Conservation (phyloP, 2,329 filamentous ascomycete genomes). For the Chaetomium sp. region DNA sequence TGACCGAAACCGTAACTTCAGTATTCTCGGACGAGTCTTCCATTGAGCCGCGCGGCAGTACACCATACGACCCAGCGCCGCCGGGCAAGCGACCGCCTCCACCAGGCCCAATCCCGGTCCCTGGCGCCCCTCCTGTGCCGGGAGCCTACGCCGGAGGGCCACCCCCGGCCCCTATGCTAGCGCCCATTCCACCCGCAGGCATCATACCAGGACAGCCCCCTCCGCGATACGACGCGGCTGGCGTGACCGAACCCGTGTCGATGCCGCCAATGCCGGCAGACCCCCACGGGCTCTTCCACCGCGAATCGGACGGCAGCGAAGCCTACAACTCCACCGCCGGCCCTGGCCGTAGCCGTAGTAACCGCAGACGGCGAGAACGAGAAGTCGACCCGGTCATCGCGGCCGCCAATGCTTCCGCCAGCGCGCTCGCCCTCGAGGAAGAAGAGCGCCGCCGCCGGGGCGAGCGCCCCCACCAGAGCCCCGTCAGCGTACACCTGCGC, state of each 20-base stretch:
- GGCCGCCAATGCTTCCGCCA: slow-evolving; percentile 52
- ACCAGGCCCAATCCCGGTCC: slow-evolving; percentile 6
- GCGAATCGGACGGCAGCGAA: slow-evolving; percentile 48
- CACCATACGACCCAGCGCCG: slow-evolving; percentile 39
- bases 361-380: slow-evolving; percentile 41
- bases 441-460: slow-evolving; percentile 44
- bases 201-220: slow-evolving; percentile 42
- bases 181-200: slow-evolving; percentile 28
- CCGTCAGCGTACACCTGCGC: slow-evolving; percentile 61
- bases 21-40: slow-evolving; percentile 42
- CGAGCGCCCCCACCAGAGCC: slow-evolving; percentile 40
- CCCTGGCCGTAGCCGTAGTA: slow-evolving; percentile 16
- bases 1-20: slow-evolving; percentile 31
- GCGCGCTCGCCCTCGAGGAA: slow-evolving; percentile 49
- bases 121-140: slow-evolving; percentile 17
- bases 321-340: slow-evolving; percentile 45
- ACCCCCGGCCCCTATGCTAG: slow-evolving; percentile 16
- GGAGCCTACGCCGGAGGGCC: slow-evolving; percentile 2
- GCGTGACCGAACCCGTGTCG: slow-evolving; percentile 35
- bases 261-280: slow-evolving; percentile 61
- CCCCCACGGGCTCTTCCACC: slow-evolving; percentile 50
- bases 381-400: slow-evolving; percentile 51
- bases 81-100: slow-evolving; percentile 31
- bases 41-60: slow-evolving; percentile 42
- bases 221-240: slow-evolving; percentile 44